Evolutionary conservation across 2,329 filamentous ascomycete genomes (phyloP), one percentile per base, ranked within the genome.

Genomic region (Incumbomyces lentus): DNA sequence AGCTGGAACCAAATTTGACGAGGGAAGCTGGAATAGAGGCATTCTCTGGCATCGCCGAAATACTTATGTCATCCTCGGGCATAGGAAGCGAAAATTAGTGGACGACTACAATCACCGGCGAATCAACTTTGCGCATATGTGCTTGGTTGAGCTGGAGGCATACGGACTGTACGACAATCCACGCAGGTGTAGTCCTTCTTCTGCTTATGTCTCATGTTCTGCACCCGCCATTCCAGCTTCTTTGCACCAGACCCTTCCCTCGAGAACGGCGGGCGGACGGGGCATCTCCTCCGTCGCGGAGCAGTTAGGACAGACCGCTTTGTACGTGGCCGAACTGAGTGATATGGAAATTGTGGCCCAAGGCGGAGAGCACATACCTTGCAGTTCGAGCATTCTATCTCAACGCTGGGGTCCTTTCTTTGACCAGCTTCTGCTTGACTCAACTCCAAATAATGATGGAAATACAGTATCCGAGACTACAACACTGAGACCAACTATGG

Each of bases 101-200:
- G 90, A 98, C 57, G 92, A 98, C 64, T 98, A 98, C 66, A 96
- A 96, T 62, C 92, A 96, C 60, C 84, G 92, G 10, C 83, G 92
- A 19, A 93, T 98, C 66, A 98, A 98, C 65, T 98, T 96, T 62
- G 86, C 85, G 8, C 93, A 98, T 60, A 81, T 96, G 22, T 96
- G 92, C 64, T 84, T 96, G 74, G 90, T 98, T 7, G 92, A 98
- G 64, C 73, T 98, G 10, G 92, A 98, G 62, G 89, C 92, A 0
- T 98, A 96, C 68, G 92, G 92, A 1, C 81, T 98, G 36, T 96
- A 95, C 63, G 90, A 96, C 61, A 98, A 96, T 62, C 89, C 92
- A 10, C 79, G 89, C 53, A 84, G 82, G 61, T 79, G 75, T 1
- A 72, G 78, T 3, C 85, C 90, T 1, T 80, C 86, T 57, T 93